phyloP scores from a whole-genome alignment of 306 rosid species.

The Malus sieversii region DNA sequence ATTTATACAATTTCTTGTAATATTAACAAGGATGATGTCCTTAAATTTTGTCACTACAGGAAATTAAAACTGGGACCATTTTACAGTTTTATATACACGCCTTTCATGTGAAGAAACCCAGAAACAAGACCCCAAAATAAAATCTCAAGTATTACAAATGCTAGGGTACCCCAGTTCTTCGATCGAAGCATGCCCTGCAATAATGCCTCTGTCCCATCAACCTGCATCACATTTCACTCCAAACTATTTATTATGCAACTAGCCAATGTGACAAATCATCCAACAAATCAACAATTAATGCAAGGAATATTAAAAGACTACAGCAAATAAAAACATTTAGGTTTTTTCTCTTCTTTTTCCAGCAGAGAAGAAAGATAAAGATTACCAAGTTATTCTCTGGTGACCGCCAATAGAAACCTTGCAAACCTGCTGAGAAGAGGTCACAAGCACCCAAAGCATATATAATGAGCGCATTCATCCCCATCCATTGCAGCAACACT shows the following conservation, averaged over 20 bases:
- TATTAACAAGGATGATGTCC: neutral
- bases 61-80: neutral
- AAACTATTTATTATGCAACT: slow-evolving; percentile 10
- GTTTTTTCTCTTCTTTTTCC: neutral
- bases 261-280: slow-evolving; percentile 8
- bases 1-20: neutral
- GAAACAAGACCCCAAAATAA: slow-evolving; percentile 51
- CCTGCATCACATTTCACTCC: slow-evolving; percentile 35
- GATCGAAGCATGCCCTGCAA: slow-evolving; percentile 51
- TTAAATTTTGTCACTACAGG: slow-evolving; percentile 13
- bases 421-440: slow-evolving; percentile 54
- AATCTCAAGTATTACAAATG: slow-evolving; percentile 48
- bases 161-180: slow-evolving; percentile 63
- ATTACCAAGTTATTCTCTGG: slow-evolving; percentile 70
- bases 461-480: slow-evolving; percentile 68
- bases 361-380: neutral
- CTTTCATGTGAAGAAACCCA: slow-evolving; percentile 57
- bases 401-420: slow-evolving; percentile 68
- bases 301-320: neutral
- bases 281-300: neutral
- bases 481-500: slow-evolving; percentile 62
- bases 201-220: slow-evolving; percentile 52
- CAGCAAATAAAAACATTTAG: neutral
- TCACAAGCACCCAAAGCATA: slow-evolving; percentile 72
- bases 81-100: slow-evolving; percentile 45